phyloP scores from a whole-genome alignment of 2,329 filamentous ascomycete species.

The Trichoderma sp. region DNA sequence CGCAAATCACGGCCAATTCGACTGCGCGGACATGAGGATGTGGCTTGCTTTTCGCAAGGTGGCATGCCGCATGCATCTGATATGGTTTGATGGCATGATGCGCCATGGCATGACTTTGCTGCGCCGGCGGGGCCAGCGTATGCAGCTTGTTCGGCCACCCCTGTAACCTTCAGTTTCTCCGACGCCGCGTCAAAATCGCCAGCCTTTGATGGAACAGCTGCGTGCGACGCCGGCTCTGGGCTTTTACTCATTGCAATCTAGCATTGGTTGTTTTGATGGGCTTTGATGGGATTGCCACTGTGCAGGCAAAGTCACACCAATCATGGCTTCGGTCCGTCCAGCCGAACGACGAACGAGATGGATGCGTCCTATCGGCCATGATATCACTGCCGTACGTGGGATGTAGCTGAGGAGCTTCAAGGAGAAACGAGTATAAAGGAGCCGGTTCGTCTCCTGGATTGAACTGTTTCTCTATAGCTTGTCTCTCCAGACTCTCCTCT shows the following conservation, averaged over 20 bases:
- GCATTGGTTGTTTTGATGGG: not conserved
- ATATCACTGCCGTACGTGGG: not conserved
- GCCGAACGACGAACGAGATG: not conserved
- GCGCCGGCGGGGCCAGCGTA: not conserved
- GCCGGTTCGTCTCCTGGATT: not conserved
- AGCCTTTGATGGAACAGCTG: not conserved
- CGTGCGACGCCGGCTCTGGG: not conserved
- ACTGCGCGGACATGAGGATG: conserved; percentile 3
- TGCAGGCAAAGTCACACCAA: not conserved
- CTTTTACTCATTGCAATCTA: too few relatives aligned
- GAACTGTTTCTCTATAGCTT: not conserved
- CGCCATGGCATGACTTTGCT: not conserved
- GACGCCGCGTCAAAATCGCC: not conserved
- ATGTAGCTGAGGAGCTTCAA: not conserved
- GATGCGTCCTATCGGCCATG: not conserved
- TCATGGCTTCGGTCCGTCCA: not conserved
- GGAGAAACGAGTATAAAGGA: not conserved
- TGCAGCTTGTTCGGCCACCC: not conserved
- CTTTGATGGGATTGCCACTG: not conserved
- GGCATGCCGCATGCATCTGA: conserved; percentile 2
- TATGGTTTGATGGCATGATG: not conserved
- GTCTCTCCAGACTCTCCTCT: not conserved
- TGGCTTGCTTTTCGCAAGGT: not conserved
- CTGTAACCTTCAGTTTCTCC: not conserved
- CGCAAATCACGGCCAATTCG: not conserved